Evolutionary conservation across 768 basidiomycete genomes (phyloP).

Genomic region (Psilocybe tampanensis): DNA sequence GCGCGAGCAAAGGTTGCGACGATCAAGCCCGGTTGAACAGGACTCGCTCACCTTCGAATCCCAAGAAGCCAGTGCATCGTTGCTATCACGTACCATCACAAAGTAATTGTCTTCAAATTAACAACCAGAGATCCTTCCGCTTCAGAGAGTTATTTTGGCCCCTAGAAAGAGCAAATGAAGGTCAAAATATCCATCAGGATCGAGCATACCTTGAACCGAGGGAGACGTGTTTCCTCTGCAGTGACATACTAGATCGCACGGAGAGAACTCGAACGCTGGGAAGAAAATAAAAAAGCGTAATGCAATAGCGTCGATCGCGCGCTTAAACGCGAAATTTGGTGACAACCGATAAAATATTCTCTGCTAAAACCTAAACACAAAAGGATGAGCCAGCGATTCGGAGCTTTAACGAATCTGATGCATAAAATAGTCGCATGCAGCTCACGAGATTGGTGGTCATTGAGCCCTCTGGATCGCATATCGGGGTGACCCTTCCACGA

Average conservation of each 20-base stretch:
- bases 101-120: background rate
- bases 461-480: background rate
- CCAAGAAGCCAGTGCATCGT: background rate
- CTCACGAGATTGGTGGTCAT: constrained; percentile 1
- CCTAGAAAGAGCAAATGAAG: background rate
- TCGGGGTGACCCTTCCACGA: background rate
- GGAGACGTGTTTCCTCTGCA: background rate
- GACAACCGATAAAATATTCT: constrained; percentile 7
- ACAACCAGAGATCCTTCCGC: background rate
- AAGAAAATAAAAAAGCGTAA: background rate
- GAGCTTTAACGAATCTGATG: background rate
- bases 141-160: background rate
- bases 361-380: constrained; percentile 2
- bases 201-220: background rate
- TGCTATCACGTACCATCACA: constrained; percentile 9
- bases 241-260: background rate
- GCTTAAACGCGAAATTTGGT: background rate
- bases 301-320: constrained; percentile 4
- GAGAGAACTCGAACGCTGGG: background rate
- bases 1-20: constrained; percentile 1
- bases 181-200: background rate
- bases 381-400: constrained; percentile 7
- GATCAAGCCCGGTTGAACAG: constrained; percentile 23
- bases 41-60: constrained; percentile 12
- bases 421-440: background rate